Conservation (phyloP, 345 rosid species). For the Acer campestre region DNA sequence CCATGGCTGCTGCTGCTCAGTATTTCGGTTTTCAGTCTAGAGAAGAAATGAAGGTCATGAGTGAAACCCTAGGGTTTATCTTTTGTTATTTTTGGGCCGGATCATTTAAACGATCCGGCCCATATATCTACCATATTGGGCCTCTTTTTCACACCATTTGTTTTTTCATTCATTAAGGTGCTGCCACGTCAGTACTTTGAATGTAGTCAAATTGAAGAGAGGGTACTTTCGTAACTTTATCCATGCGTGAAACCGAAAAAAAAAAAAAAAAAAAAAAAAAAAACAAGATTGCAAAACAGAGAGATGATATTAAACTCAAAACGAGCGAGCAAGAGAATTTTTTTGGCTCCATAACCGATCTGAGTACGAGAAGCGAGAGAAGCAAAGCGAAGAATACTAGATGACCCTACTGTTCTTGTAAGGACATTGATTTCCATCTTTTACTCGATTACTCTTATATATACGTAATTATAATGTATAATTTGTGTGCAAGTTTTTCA, state of each 20-base stretch:
- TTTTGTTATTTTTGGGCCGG: background rate
- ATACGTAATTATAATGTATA: background rate
- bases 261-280: no score
- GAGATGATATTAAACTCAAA: no score
- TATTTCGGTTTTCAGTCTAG: background rate
- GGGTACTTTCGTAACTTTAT: conserved; percentile 9
- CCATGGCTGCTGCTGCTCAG: conserved; percentile 25
- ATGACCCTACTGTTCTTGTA: background rate
- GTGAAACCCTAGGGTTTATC: conserved; percentile 17
- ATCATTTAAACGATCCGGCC: background rate
- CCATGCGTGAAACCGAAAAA: background rate
- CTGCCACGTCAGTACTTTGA: background rate
- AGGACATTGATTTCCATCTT: background rate
- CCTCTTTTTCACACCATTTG: background rate
- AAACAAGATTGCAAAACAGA: background rate
- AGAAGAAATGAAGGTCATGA: background rate
- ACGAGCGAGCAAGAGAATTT: background rate
- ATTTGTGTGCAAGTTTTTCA: background rate
- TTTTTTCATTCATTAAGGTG: background rate
- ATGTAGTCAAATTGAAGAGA: background rate
- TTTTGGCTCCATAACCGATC: conserved; percentile 24
- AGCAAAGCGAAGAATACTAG: background rate
- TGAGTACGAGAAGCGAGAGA: background rate
- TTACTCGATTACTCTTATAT: background rate
- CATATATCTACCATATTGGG: background rate